These are phyloP conservation scores for Fonsecaea monophora DNA, from an alignment of 2,329 filamentous ascomycete species.

Conservation along the genomic window DNA sequence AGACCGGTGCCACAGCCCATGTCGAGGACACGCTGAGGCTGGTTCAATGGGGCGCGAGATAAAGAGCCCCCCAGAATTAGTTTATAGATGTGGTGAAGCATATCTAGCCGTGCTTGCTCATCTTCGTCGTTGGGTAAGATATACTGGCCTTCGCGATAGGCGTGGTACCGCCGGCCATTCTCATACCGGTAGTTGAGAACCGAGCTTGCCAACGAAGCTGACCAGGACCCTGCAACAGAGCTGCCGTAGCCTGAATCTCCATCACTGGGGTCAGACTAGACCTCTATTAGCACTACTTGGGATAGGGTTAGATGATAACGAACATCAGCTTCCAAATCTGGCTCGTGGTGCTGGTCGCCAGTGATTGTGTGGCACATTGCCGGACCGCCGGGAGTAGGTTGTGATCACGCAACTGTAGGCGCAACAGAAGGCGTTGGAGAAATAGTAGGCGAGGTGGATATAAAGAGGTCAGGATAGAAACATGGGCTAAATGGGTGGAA, in stretches of 20 bases:
- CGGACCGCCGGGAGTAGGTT: background rate
- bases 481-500: background rate
- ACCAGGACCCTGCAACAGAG: background rate
- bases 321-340: background rate
- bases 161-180: constrained; percentile 37
- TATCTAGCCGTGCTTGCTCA: constrained; percentile 47
- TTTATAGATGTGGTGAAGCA: constrained; percentile 43
- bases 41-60: constrained; percentile 32
- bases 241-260: background rate
- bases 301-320: background rate
- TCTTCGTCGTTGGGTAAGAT: constrained; percentile 46
- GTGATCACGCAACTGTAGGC: background rate
- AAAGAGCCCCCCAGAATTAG: constrained; percentile 21
- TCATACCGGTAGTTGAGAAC: constrained; percentile 26
- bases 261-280: background rate
- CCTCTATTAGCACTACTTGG: background rate
- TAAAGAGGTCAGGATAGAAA: background rate
- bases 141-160: constrained; percentile 39
- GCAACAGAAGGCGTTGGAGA: background rate
- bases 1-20: constrained; percentile 34
- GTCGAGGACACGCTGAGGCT: constrained; percentile 31
- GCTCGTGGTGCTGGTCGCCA: background rate
- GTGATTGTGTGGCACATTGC: background rate
- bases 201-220: background rate
- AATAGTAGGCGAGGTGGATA: background rate